These are phyloP conservation scores for Argentina anserina DNA, from an alignment of 306 rosid species.

Conservation along the genomic window DNA sequence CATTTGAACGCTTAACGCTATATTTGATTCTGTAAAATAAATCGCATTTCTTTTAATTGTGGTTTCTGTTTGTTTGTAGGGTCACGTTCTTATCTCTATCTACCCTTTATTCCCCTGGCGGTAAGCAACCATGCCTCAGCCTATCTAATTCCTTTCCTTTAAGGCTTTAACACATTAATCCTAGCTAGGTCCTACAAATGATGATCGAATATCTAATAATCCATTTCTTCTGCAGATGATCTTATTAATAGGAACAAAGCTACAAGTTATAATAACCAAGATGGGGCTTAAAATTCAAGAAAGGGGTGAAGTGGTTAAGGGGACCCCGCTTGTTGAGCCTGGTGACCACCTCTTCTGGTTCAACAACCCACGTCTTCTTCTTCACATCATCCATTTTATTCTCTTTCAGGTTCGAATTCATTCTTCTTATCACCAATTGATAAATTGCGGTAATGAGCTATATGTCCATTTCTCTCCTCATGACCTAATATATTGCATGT, in stretches of 20 bases:
- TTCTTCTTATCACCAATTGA: neutral
- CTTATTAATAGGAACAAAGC: slow-evolving; percentile 34
- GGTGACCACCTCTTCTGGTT: slow-evolving; percentile 35
- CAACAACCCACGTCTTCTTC: slow-evolving; percentile 25
- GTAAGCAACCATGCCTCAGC: slow-evolving; percentile 18
- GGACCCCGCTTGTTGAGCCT: slow-evolving; percentile 30
- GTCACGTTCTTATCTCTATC: slow-evolving; percentile 27
- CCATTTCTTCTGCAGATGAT: slow-evolving; percentile 17
- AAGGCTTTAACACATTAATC: neutral
- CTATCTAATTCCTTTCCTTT: neutral
- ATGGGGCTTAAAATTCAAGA: slow-evolving; percentile 32
- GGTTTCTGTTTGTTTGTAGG: slow-evolving; percentile 10
- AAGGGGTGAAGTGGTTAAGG: slow-evolving; percentile 32
- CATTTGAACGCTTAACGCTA: neutral
- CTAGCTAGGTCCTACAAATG: neutral
- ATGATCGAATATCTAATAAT: neutral
- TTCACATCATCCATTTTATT: slow-evolving; percentile 27
- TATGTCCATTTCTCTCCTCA: neutral
- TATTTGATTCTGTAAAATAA: neutral
- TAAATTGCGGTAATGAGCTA: no score
- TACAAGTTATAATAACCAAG: slow-evolving; percentile 30
- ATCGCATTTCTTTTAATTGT: neutral
- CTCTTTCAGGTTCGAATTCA: slow-evolving; percentile 29
- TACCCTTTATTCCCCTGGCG: slow-evolving; percentile 25
- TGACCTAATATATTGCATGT: neutral